Evolutionary conservation across 306 rosid species (phyloP).

Genomic region (Oemleria cerasiformis): DNA sequence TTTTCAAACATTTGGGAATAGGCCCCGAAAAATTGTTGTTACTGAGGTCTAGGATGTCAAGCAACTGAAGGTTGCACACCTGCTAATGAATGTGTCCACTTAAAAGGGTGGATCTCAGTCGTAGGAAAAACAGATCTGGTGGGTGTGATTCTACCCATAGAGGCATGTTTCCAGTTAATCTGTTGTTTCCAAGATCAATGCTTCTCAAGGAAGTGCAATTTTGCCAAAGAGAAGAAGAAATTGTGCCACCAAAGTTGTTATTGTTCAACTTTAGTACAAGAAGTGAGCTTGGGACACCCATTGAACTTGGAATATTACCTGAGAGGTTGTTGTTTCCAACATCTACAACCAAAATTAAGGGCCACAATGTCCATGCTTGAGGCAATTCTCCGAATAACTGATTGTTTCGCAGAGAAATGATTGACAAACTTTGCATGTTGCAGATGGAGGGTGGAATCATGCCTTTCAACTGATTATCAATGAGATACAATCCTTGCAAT

Average conservation of each 20-base stretch:
- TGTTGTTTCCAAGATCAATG: neutral
- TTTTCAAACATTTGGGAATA: neutral
- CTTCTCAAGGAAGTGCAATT: neutral
- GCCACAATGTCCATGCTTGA: neutral
- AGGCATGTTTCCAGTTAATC: neutral
- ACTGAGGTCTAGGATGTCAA: neutral
- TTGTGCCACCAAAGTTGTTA: neutral
- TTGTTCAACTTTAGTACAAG: neutral
- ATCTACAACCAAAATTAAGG: rapidly evolving
- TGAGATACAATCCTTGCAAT: neutral
- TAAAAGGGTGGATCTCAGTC: neutral
- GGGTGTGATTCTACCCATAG: neutral
- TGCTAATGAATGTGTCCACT: neutral
- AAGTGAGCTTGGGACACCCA: neutral
- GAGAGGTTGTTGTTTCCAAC: neutral
- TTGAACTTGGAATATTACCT: neutral
- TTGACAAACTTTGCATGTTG: neutral
- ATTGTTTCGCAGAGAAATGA: neutral
- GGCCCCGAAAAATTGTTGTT: neutral
- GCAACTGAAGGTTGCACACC: neutral
- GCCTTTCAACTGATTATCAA: neutral
- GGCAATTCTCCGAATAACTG: neutral
- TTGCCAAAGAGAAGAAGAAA: neutral
- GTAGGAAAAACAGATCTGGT: neutral
- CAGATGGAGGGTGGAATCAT: neutral